Conservation (phyloP, 2,329 filamentous ascomycete genomes). For the Pseudogymnoascus pannorum region DNA sequence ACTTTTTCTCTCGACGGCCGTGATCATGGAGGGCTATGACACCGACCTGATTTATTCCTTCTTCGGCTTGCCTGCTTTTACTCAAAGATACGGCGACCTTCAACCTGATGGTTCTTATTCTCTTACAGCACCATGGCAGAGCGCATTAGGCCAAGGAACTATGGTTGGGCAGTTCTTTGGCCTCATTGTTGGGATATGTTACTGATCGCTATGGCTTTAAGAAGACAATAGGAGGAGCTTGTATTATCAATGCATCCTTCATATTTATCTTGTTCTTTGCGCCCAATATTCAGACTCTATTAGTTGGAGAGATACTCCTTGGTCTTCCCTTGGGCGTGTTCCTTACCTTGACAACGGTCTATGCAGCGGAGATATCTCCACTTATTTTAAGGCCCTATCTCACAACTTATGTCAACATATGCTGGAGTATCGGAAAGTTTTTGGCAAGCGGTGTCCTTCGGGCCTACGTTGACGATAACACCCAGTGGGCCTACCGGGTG, state of each 20-base stretch:
- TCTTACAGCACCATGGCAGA: constrained; percentile 36
- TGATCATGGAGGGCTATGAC: constrained; percentile 84
- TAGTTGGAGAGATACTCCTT: constrained; percentile 39
- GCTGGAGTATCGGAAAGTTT: constrained; percentile 36
- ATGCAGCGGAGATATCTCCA: constrained; percentile 39
- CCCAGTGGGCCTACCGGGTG: constrained; percentile 41
- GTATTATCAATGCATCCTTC: neutral
- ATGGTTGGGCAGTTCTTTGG: constrained; percentile 36
- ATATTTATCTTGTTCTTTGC: constrained; percentile 42
- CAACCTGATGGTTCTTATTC: constrained; percentile 23
- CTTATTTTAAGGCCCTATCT: constrained; percentile 42
- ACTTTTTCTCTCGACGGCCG: constrained; percentile 73
- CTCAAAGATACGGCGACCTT: neutral
- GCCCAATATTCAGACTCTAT: neutral
- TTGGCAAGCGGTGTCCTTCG: constrained; percentile 38
- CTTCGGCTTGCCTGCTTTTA: neutral
- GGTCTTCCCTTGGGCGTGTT: constrained; percentile 42
- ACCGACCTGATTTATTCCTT: constrained; percentile 76
- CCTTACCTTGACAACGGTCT: constrained; percentile 22
- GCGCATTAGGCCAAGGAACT: constrained; percentile 33
- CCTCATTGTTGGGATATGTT: constrained; percentile 34
- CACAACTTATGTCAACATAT: constrained; percentile 35
- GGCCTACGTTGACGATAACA: constrained; percentile 32
- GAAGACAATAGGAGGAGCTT: constrained; percentile 35
- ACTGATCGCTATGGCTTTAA: constrained; percentile 41